These are phyloP conservation scores for Tritrichomonas musculus DNA, from an alignment of 208 protist genomes.

Conservation along the genomic window DNA sequence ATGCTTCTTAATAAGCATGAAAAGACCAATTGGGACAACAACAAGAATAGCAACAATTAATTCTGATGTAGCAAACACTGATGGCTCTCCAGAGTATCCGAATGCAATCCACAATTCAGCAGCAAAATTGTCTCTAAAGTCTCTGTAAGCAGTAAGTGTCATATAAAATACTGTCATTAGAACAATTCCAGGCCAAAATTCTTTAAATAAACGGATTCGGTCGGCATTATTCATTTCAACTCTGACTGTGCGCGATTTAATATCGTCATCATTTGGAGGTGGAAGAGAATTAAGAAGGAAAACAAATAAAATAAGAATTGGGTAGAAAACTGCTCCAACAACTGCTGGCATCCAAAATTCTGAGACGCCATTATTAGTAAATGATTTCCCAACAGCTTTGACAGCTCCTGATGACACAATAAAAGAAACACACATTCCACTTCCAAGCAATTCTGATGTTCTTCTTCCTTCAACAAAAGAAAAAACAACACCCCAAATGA, in stretches of 20 bases:
- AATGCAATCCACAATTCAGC: background rate
- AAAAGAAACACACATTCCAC: background rate
- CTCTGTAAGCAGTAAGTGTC: background rate
- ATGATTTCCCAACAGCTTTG: background rate
- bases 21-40: background rate
- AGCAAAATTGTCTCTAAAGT: conserved; percentile 17
- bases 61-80: background rate
- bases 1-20: background rate
- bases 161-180: background rate
- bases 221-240: background rate
- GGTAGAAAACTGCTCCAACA: conserved; percentile 16
- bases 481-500: background rate
- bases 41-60: background rate
- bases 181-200: background rate
- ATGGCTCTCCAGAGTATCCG: background rate
- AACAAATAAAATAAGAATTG: background rate
- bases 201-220: background rate
- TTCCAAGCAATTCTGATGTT: background rate
- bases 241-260: background rate
- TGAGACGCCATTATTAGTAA: background rate
- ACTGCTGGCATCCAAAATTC: background rate
- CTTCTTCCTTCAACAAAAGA: background rate
- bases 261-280: background rate
- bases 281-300: background rate
- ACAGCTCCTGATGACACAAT: background rate